phyloP scores from a whole-genome alignment of 306 rosid genomes.

The Rosa lucieae region DNA sequence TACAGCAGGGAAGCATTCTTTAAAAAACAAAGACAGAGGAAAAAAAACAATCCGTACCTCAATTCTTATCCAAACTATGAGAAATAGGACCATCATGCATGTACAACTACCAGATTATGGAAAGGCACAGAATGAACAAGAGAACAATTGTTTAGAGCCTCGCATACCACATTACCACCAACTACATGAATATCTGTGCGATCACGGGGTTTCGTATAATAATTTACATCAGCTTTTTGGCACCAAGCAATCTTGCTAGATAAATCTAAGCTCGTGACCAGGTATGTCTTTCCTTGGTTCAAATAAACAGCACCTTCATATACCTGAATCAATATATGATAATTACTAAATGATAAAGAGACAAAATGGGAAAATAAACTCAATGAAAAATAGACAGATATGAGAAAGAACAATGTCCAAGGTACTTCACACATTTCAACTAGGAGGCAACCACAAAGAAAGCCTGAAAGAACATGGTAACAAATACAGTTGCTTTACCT shows the following conservation, averaged over 20 bases:
- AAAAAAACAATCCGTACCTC: not conserved
- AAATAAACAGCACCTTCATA: slow-evolving; percentile 93
- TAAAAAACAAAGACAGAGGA: not conserved
- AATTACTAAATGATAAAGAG: slow-evolving; percentile 16
- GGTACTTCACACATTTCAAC: not conserved
- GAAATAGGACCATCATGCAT: not conserved
- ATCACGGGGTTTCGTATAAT: slow-evolving; percentile 81
- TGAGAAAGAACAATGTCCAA: not conserved
- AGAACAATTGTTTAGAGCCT: slow-evolving; percentile 23
- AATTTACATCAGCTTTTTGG: slow-evolving; percentile 74
- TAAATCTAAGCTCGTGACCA: slow-evolving; percentile 67
- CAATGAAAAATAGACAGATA: not conserved
- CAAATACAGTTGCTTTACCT: slow-evolving; percentile 35
- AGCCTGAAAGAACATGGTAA: not conserved
- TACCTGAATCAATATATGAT: slow-evolving; percentile 51
- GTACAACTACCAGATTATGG: not conserved
- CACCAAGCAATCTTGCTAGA: slow-evolving; percentile 65
- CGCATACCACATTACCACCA: slow-evolving; percentile 73
- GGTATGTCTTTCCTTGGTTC: slow-evolving; percentile 85
- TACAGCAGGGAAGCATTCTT: slow-evolving; percentile 26
- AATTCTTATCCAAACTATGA: not conserved
- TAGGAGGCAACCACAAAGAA: slow-evolving; percentile 3
- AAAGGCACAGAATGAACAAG: slow-evolving; percentile 28
- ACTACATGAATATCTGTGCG: slow-evolving; percentile 78
- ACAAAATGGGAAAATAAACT: not conserved